A percentile compares a stretch with the other conserved stretches of the same genome.
phyloP scores from a whole-genome alignment of 306 rosid species.

The Cyamopsis tetragonoloba region DNA sequence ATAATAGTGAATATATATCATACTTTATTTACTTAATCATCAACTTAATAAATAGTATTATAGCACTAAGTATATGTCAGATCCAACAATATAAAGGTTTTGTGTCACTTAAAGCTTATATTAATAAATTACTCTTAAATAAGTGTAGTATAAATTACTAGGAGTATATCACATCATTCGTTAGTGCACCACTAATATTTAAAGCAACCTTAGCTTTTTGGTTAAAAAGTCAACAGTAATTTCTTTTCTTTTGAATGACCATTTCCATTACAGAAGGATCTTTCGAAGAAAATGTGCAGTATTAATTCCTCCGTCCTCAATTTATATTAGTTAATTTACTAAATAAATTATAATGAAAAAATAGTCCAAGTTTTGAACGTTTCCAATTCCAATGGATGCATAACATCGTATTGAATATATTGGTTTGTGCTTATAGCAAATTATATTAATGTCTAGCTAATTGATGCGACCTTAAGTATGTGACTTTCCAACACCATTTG shows the following conservation, averaged over 20 bases:
- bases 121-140: constrained; percentile 15
- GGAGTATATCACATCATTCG: constrained; percentile 16
- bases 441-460: constrained; percentile 24
- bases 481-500: constrained; percentile 10
- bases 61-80: constrained; percentile 28
- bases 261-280: constrained; percentile 15
- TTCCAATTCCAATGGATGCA: too few species aligned
- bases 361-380: background rate
- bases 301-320: constrained; percentile 10
- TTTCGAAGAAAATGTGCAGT: background rate
- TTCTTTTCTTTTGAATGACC: constrained; percentile 22
- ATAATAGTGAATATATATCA: constrained; percentile 18
- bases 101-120: constrained; percentile 27
- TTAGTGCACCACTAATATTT: constrained; percentile 45
- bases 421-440: too few species aligned
- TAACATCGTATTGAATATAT: too few species aligned
- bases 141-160: constrained; percentile 23
- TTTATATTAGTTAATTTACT: background rate
- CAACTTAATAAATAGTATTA: constrained; percentile 27
- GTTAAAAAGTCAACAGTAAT: constrained; percentile 23
- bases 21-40: constrained; percentile 28
- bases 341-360: background rate
- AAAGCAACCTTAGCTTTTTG: constrained; percentile 29
- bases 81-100: constrained; percentile 30
- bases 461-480: constrained; percentile 12